phyloP scores from a whole-genome alignment of 371 early-diverging fungal species.

The Circinella minor region DNA sequence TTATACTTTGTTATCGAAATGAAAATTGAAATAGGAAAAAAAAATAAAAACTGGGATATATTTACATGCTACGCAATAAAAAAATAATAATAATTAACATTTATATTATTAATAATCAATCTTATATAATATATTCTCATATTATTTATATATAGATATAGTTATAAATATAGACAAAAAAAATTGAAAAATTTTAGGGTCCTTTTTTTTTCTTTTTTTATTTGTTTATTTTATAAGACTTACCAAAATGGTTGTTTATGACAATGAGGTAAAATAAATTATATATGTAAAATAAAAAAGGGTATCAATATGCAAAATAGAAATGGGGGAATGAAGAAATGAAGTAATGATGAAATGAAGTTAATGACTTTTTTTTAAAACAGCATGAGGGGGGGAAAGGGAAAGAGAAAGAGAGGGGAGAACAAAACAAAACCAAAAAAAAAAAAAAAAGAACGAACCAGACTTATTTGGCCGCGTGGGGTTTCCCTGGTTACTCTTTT shows the following conservation, averaged over 20 bases:
- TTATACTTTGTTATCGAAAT: no score
- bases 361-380: constrained; percentile 1
- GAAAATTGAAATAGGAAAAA: no score
- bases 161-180: no score
- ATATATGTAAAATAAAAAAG: neutral
- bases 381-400: neutral
- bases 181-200: no score
- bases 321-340: constrained; percentile 3
- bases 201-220: neutral
- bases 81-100: no score
- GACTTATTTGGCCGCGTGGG: constrained; percentile 10
- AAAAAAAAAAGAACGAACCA: constrained; percentile 13
- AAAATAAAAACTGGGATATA: neutral
- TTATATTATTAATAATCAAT: constrained; percentile 6
- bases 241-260: constrained; percentile 5
- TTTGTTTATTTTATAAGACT: neutral
- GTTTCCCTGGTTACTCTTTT: constrained; percentile 2
- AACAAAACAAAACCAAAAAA: constrained; percentile 1
- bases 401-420: constrained; percentile 14
- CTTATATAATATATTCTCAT: no score
- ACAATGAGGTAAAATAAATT: neutral
- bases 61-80: constrained; percentile 5
- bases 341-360: constrained; percentile 10
- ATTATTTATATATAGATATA: no score
- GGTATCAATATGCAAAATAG: constrained; percentile 4